These are phyloP conservation scores for Datisca glomerata DNA, from an alignment of 306 rosid species.

Conservation along the genomic window DNA sequence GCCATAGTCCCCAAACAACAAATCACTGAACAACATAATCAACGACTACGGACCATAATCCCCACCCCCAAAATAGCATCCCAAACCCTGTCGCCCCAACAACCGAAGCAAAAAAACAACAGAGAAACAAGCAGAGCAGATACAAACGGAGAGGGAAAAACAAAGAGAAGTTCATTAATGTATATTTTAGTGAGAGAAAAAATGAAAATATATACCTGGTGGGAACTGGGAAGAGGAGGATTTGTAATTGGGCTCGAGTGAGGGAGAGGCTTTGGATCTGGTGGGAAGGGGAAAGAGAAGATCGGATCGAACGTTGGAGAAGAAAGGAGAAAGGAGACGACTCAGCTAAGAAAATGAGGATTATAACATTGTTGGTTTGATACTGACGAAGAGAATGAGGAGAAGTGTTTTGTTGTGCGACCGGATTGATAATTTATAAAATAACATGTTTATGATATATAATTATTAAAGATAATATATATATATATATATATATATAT, in stretches of 20 bases:
- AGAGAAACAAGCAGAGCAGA: background rate
- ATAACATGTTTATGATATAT: no score
- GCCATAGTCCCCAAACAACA: conserved; percentile 34
- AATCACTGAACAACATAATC: conserved; percentile 14
- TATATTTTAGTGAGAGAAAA: background rate
- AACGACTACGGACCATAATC: conserved; percentile 5
- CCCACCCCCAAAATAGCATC: conserved; percentile 1
- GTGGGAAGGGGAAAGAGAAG: conserved; percentile 26
- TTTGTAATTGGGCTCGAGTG: no score
- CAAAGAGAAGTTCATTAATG: no score
- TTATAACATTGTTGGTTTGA: conserved; percentile 95
- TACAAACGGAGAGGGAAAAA: background rate
- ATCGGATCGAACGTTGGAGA: conserved; percentile 98
- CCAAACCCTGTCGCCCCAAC: conserved; percentile 24
- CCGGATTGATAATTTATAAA: no score
- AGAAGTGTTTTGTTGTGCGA: no score
- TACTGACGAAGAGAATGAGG: no score
- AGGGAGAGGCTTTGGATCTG: conserved; percentile 30
- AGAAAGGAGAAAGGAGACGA: conserved; percentile 72
- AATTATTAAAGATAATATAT: no score
- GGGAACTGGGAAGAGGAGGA: conserved; percentile 66
- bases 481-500: no score
- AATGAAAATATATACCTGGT: conserved; percentile 1
- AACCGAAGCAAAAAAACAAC: conserved; percentile 10
- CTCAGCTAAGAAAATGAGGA: conserved; percentile 43